phyloP scores from a whole-genome alignment of 2,329 filamentous ascomycete species.

The Teratosphaeria zuluensis region DNA sequence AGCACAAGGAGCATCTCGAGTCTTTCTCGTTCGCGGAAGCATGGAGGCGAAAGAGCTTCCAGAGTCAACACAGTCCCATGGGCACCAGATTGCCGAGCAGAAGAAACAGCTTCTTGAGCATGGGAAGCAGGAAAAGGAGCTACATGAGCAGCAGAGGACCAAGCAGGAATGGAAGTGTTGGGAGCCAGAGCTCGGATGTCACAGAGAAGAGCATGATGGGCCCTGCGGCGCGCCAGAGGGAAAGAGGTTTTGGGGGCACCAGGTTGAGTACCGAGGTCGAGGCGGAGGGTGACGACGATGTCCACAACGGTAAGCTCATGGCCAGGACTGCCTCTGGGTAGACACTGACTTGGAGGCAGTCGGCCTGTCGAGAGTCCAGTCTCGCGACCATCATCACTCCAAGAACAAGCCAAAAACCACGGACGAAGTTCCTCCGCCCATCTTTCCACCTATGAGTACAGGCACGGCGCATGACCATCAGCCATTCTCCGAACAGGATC shows the following conservation, averaged over 20 bases:
- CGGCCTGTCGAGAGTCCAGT: slow-evolving; percentile 26
- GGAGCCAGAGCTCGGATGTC: slow-evolving; percentile 2
- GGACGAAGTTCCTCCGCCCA: slow-evolving; percentile 11
- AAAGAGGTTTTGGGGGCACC: slow-evolving; percentile 13
- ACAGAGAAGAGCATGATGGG: slow-evolving; percentile 12
- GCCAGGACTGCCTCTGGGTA: neutral
- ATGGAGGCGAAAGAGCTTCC: slow-evolving; percentile 36
- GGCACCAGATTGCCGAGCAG: slow-evolving; percentile 37
- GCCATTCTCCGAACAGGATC: slow-evolving; percentile 36
- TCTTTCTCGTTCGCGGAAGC: slow-evolving; percentile 38
- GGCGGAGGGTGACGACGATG: slow-evolving; percentile 37
- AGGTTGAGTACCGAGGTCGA: slow-evolving; percentile 28
- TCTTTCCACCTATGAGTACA: slow-evolving; percentile 19
- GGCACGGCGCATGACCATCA: slow-evolving; percentile 25
- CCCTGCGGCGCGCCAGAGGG: slow-evolving; percentile 16
- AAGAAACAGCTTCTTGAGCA: slow-evolving; percentile 21
- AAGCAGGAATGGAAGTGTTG: neutral
- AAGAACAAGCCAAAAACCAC: neutral
- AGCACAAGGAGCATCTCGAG: slow-evolving; percentile 42
- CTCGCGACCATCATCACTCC: slow-evolving; percentile 11
- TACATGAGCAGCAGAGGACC: neutral
- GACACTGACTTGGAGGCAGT: slow-evolving; percentile 14
- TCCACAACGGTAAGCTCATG: slow-evolving; percentile 34
- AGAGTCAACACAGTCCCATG: slow-evolving; percentile 40
- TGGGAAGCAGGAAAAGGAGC: slow-evolving; percentile 13